Evolutionary conservation across 2,329 filamentous ascomycete genomes (phyloP).

Genomic region (Pseudogymnoascus sp.): DNA sequence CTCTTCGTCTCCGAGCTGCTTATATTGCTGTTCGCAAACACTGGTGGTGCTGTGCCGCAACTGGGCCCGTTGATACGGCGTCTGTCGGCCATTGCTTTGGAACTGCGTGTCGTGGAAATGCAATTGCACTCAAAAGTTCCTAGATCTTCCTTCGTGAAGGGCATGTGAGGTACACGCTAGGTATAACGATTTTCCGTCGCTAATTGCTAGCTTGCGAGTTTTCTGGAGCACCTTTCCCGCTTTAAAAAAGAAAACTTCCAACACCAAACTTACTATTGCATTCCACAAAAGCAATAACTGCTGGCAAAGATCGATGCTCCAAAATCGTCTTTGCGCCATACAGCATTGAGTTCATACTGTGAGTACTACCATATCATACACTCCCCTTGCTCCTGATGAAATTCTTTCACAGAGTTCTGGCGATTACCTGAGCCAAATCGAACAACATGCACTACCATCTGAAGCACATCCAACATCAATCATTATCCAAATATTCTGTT

Average conservation of each 20-base stretch:
- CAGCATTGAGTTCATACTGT: neutral
- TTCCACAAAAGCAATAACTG: neutral
- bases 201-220: constrained; percentile 9
- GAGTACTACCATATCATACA: constrained; percentile 11
- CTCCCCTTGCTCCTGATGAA: constrained; percentile 27
- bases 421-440: constrained; percentile 30
- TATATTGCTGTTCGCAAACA: constrained; percentile 50
- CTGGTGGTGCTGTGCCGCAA: constrained; percentile 65
- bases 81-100: constrained; percentile 62
- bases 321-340: neutral
- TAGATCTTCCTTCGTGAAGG: neutral
- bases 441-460: constrained; percentile 71
- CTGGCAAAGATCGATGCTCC: neutral
- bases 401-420: constrained; percentile 25
- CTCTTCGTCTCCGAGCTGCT: constrained; percentile 36
- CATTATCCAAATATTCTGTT: neutral
- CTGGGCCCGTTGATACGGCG: constrained; percentile 83
- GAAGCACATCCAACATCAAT: constrained; percentile 35
- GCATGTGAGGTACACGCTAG: neutral
- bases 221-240: neutral
- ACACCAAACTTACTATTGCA: neutral
- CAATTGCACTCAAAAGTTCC: constrained; percentile 5
- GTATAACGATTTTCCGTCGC: constrained; percentile 1
- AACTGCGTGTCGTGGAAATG: neutral
- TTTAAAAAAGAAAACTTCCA: constrained; percentile 7